Percentiles rank a stretch among this genome's conserved stretches.
Conservation (phyloP, 2,329 filamentous ascomycete genomes). For the Clarireedia hainanense region DNA sequence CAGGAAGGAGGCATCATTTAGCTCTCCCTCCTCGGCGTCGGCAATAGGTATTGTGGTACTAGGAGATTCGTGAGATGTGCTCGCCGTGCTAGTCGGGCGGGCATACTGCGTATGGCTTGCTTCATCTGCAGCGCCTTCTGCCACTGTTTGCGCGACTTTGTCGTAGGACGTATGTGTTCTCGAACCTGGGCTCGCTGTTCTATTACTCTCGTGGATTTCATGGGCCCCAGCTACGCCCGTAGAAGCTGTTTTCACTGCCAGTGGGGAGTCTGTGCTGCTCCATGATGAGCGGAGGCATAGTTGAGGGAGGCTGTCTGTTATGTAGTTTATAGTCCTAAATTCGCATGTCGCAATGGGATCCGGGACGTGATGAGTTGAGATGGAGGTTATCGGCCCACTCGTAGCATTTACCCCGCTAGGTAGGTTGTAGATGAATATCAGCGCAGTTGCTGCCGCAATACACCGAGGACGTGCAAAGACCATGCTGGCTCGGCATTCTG, state of each 20-base stretch:
- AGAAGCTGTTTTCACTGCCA: constrained; percentile 4
- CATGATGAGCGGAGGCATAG: constrained; percentile 27
- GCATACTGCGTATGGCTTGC: constrained; percentile 1
- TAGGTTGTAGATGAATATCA: constrained; percentile 15
- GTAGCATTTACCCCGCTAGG: constrained; percentile 15
- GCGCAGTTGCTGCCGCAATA: constrained; percentile 14
- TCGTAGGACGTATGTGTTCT: not conserved
- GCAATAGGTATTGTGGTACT: constrained; percentile 5
- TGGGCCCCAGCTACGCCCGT: not conserved
- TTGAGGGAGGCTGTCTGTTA: constrained; percentile 29
- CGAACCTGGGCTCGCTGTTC: not conserved
- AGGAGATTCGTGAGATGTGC: not conserved
- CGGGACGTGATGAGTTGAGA: constrained; percentile 4
- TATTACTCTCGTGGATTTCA: not conserved
- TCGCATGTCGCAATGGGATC: constrained; percentile 25
- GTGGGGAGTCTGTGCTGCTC: constrained; percentile 18
- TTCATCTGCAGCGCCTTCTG: not conserved
- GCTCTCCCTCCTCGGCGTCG: constrained; percentile 22
- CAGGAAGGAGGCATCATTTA: constrained; percentile 67
- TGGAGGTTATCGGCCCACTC: constrained; percentile 13
- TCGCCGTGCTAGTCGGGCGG: constrained; percentile 1
- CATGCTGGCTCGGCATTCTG: constrained; percentile 16
- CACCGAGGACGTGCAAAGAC: constrained; percentile 13
- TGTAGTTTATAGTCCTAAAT: constrained; percentile 30
- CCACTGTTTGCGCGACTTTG: not conserved